Evolutionary conservation across 257 asterid genomes (phyloP).

Genomic region (Nicotiana obtusifolia): DNA sequence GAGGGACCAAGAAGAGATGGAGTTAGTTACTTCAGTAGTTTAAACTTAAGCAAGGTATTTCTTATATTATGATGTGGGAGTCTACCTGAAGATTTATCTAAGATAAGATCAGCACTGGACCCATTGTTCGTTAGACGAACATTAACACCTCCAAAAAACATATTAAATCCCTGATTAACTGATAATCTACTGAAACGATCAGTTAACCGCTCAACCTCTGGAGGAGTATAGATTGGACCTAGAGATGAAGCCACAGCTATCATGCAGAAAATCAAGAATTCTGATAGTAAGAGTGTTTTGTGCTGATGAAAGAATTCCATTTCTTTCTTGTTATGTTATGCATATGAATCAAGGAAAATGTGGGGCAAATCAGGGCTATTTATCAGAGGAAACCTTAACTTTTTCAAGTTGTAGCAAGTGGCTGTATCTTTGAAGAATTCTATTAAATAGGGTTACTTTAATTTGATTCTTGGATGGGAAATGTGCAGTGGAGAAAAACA

Average conservation of each 20-base stretch:
- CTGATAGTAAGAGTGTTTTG: constrained; percentile 12
- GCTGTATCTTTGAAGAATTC: constrained; percentile 18
- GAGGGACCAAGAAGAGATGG: not conserved
- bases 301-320: constrained; percentile 11
- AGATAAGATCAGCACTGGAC: constrained; percentile 43
- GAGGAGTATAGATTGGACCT: constrained; percentile 62
- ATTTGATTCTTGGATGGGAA: not conserved
- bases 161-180: constrained; percentile 37
- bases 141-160: constrained; percentile 48
- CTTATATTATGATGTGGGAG: not conserved
- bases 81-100: constrained; percentile 67
- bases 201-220: constrained; percentile 47
- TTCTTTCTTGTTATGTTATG: not conserved
- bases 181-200: constrained; percentile 34
- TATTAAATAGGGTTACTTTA: not conserved
- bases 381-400: not conserved
- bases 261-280: constrained; percentile 14
- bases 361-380: not conserved
- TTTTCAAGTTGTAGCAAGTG: constrained; percentile 76
- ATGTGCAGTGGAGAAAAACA: not conserved
- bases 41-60: not conserved
- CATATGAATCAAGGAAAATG: not conserved
- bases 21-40: not conserved
- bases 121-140: constrained; percentile 45
- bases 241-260: constrained; percentile 24